A percentile compares a stretch with the other conserved stretches of the same genome.
Evolutionary conservation across 2,329 filamentous ascomycete species (phyloP).

Genomic region (Cercospora sesami): DNA sequence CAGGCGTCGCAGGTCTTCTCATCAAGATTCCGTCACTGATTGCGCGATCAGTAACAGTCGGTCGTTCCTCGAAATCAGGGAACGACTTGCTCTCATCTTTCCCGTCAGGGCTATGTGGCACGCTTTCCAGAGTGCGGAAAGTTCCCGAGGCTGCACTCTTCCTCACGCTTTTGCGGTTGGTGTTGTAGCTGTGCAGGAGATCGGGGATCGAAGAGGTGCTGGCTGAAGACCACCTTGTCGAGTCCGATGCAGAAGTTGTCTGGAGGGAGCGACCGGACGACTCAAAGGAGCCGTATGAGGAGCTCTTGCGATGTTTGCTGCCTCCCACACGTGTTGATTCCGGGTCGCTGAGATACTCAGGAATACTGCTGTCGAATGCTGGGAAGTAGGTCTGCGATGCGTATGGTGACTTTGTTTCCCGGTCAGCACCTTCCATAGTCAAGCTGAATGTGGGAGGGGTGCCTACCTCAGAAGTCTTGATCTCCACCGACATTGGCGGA

Average conservation of each 20-base stretch:
- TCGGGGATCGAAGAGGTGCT: constrained; percentile 35
- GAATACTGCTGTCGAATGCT: constrained; percentile 23
- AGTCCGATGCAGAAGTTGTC: constrained; percentile 20
- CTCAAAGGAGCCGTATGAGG: constrained; percentile 33
- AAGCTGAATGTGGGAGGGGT: constrained; percentile 23
- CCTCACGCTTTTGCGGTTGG: constrained; percentile 20
- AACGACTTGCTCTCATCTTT: constrained; percentile 9
- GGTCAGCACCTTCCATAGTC: constrained; percentile 17
- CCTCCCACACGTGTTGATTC: constrained; percentile 28
- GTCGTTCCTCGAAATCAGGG: neutral
- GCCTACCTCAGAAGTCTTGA: constrained; percentile 17
- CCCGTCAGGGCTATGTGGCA: constrained; percentile 29
- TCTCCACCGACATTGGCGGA: constrained; percentile 15
- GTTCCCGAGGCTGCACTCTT: constrained; percentile 17
- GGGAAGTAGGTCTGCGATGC: constrained; percentile 23
- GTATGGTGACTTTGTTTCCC: constrained; percentile 17
- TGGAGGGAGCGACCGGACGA: constrained; percentile 27
- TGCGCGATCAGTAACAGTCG: constrained; percentile 9
- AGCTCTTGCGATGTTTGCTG: constrained; percentile 32
- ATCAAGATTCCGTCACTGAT: constrained; percentile 21
- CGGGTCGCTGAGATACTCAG: constrained; percentile 33
- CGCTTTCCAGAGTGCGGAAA: constrained; percentile 30
- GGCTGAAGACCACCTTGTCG: constrained; percentile 34
- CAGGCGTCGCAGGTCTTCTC: constrained; percentile 29
- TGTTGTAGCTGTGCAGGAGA: constrained; percentile 32